Conservation (phyloP, 441 rosid species). For the Manihot esculenta region DNA sequence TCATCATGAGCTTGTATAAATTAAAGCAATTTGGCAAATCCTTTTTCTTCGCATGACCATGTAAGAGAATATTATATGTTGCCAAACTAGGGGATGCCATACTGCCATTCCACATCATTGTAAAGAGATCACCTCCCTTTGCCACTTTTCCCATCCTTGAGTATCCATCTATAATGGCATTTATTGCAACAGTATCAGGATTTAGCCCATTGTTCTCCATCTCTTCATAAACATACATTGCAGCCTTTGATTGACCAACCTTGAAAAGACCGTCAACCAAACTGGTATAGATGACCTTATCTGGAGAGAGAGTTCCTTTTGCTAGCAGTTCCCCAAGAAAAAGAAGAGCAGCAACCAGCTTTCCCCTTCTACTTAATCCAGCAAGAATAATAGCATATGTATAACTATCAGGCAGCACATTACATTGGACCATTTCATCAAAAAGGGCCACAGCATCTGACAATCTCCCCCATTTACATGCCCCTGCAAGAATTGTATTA, state of each 20-base stretch:
- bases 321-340: conserved; percentile 46
- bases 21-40: conserved; percentile 45
- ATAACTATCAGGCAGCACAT: conserved; percentile 60
- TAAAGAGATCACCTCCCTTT: conserved; percentile 39
- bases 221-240: conserved; percentile 42
- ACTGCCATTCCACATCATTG: conserved; percentile 37
- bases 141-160: conserved; percentile 64
- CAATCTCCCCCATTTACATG: conserved; percentile 57
- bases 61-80: conserved; percentile 76
- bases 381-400: conserved; percentile 61
- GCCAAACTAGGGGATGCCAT: conserved; percentile 52
- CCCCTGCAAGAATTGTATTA: conserved; percentile 64
- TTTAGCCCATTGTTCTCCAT: conserved; percentile 45
- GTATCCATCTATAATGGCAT: conserved; percentile 55
- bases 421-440: conserved; percentile 57
- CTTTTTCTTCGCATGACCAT: conserved; percentile 63
- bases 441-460: conserved; percentile 60
- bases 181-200: conserved; percentile 56
- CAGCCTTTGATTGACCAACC: conserved; percentile 62
- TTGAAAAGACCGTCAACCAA: conserved; percentile 70
- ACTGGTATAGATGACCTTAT: conserved; percentile 52
- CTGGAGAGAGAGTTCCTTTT: conserved; percentile 42
- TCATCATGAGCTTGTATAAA: conserved; percentile 47
- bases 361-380: conserved; percentile 70
- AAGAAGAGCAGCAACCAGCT: conserved; percentile 63